Base-by-base conservation (phyloP, 108 stramenopile genomes). In the Aurantiochytrium sp. region DNA sequence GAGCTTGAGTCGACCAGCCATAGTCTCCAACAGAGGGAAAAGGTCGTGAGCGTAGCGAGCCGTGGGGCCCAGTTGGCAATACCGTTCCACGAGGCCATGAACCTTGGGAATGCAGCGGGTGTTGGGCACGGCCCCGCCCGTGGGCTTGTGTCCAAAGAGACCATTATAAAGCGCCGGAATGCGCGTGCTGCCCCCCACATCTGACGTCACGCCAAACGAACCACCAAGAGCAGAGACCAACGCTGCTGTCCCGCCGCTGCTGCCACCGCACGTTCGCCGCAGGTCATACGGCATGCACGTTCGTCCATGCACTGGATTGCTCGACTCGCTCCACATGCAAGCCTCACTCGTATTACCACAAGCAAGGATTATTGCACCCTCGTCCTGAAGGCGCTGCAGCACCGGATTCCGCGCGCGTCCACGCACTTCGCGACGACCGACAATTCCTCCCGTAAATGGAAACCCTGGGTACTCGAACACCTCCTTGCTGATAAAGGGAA, bases 131-230 rank as follows among this genome's bases (percentile, higher is more conserved):
- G 87, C 16, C 19, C 90, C 90, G n/a, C 88, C 88, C 12, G 88
- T 88, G 6, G 88, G 88, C 72, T 90, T 90, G 59, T 90, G 90
- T 5, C 90, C 88, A 42, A 83, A 90, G 4, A 90, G 25, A 14
- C 90, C 88, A 59, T 71, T 88, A 87, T 87, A 90, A 5, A 59
- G 72, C 5, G 90, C 90, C 16, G 90, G 90, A 21, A 90, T 88
- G 5, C 90, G 87, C 5, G 87, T 90, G 88, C 90, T 90, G 44
- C 90, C 90, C 12, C 90, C 90, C 4, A 90, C 49, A 25, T 90
- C 90, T 21, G 49, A 55, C 5, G 83, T 87, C 21, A 90, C 43
- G 0, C 88, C 88, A 44, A 72, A 73, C 28, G 89, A 10, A 5
- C 44, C 88, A 43, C 76, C 51, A 14, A 64, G 19, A 8, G 72